phyloP scores from a whole-genome alignment of 148 eudicot genomes.

The Rhododendron williamsianum region DNA sequence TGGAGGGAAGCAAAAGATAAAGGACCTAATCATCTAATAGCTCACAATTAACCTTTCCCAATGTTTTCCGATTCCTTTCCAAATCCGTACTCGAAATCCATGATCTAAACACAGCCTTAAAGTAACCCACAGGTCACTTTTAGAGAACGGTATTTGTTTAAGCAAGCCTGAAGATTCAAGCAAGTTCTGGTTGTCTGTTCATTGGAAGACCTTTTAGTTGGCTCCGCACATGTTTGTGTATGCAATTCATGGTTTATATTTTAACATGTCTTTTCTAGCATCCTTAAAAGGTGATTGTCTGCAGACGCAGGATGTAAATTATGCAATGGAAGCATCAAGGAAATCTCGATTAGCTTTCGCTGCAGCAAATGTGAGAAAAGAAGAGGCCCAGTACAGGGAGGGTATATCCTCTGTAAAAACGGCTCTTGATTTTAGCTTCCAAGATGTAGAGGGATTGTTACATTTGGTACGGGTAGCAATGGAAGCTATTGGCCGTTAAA shows the following conservation, averaged over 20 bases:
- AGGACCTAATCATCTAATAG: neutral
- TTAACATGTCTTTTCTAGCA: neutral
- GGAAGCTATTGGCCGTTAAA: conserved; percentile 60
- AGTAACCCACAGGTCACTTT: neutral
- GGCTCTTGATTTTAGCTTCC: conserved; percentile 88
- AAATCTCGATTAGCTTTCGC: conserved; percentile 70
- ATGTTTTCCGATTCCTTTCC: neutral
- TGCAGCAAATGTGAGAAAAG: conserved; percentile 51
- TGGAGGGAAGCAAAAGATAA: neutral
- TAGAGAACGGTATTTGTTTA: neutral
- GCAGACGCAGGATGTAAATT: conserved; percentile 78
- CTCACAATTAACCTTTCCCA: neutral
- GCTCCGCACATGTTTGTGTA: neutral
- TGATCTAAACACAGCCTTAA: neutral
- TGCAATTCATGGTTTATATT: neutral
- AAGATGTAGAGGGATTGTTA: conserved; percentile 78
- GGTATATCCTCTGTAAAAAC: conserved; percentile 56
- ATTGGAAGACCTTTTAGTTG: neutral
- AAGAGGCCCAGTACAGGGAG: conserved; percentile 37
- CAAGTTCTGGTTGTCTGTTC: neutral
- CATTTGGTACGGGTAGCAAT: conserved; percentile 80
- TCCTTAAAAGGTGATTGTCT: conserved; percentile 22
- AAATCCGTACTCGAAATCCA: neutral
- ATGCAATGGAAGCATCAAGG: conserved; percentile 96
- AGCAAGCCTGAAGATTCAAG: neutral